Evolutionary conservation across 164 flowering plant species (phyloP), one percentile per base, ranked within the genome.

Genomic region (Chimonanthus praecox): DNA sequence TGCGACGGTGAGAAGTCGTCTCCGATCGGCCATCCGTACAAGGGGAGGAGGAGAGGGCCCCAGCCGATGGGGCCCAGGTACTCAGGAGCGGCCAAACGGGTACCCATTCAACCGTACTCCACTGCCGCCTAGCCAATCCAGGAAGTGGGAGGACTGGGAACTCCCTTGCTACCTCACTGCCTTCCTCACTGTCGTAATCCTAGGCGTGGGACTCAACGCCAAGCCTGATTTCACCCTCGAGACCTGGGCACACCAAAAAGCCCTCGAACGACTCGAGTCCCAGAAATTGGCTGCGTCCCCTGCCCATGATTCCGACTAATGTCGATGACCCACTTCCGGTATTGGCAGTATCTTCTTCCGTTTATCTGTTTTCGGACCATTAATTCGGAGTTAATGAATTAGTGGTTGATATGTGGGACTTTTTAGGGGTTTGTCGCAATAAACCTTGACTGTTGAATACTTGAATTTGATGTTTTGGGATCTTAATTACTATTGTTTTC

Each of bases 111-210:
- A 88, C 85, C 85, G 90, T 71, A 84, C 92, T 5, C 99, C 99
- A 4, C 89, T 78, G 2, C 94, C 97, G 8, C 88, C 91, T 0
- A 98, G 98, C 2, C 84, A 96, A 78, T 79, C 92, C 3, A 85
- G 97, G 43, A 87, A 90, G 69, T 96, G 99, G 99, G 99, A 96
- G 71, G 99, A 96, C 71, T 96, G 99, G 99, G 99, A 96, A 80
- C 86, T 94, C 2, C 99, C 99, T 49, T 96, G 92, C 87, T 96
- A 96, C 87, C 47, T 93, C 82, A 95, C 99, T 72, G 87, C 92
- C 73, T 95, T 95, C 83, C 88, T 95, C 82, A 84, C 99, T 58
- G 85, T 95, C 75, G 96, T 95, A 67, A 95, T 93, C 82, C 91
- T 95, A 20, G 99, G 99, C 18, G 98, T 96, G 7, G 98, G 99